phyloP scores from a whole-genome alignment of 306 rosid genomes.

The Cucumis hystrix region DNA sequence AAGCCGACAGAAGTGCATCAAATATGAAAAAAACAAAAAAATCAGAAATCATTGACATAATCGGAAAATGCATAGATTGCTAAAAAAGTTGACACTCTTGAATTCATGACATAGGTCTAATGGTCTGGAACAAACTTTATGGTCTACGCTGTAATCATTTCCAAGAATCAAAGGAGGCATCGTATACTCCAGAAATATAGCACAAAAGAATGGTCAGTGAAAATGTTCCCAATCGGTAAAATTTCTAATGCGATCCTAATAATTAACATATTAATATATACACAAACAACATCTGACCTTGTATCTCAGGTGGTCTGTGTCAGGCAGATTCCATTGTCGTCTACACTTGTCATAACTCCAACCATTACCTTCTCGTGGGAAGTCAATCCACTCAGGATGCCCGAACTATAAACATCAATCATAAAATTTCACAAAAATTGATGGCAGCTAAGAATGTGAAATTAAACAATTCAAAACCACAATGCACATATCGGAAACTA shows the following conservation, averaged over 20 bases:
- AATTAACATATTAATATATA: neutral
- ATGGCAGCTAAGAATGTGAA: neutral
- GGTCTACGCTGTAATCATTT: neutral
- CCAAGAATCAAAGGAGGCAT: neutral
- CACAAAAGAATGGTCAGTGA: neutral
- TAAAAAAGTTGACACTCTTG: neutral
- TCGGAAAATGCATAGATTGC: neutral
- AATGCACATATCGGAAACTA: neutral
- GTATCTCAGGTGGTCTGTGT: constrained; percentile 78
- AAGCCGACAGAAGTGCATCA: neutral
- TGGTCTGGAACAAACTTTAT: neutral
- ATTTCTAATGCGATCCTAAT: neutral
- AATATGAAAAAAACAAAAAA: neutral
- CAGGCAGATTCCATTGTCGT: constrained; percentile 87
- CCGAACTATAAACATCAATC: constrained; percentile 46
- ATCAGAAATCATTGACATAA: neutral
- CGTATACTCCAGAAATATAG: neutral
- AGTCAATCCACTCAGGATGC: constrained; percentile 98
- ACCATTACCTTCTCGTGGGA: constrained; percentile 96
- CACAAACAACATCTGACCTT: constrained; percentile 27
- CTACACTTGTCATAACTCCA: constrained; percentile 96
- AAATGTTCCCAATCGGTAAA: neutral
- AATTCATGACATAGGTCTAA: neutral
- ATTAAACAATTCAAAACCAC: neutral
- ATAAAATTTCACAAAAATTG: constrained; percentile 9